Conservation (phyloP, 75 land plant genomes). For the Adiantum capillusveneris region DNA sequence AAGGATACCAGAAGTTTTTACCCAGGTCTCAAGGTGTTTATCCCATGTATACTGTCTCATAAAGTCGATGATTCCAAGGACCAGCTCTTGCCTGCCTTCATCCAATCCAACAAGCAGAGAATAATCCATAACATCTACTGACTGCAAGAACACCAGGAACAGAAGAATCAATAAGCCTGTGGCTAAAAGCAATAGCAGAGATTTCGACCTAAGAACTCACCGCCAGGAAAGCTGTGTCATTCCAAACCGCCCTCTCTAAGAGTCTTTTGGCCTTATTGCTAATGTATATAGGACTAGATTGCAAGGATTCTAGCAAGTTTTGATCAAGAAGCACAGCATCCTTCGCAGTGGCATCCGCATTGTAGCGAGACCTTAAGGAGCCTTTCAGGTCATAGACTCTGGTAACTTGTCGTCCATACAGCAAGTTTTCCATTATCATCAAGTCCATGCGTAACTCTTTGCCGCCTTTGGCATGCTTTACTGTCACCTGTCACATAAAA, state of each 20-base stretch:
- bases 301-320: constrained; percentile 74
- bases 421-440: constrained; percentile 96
- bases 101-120: constrained; percentile 85
- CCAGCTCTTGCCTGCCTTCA: constrained; percentile 69
- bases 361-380: constrained; percentile 84
- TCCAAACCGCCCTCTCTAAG: constrained; percentile 91
- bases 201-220: constrained; percentile 45
- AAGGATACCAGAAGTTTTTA: constrained; percentile 89
- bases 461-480: constrained; percentile 62
- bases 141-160: constrained; percentile 27
- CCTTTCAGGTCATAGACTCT: constrained; percentile 89
- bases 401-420: constrained; percentile 58
- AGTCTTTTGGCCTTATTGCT: constrained; percentile 77
- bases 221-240: constrained; percentile 86
- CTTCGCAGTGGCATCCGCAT: constrained; percentile 56
- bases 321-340: constrained; percentile 76
- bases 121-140: constrained; percentile 90
- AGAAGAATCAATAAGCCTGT: constrained; percentile 1
- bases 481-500: constrained; percentile 45
- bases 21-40: constrained; percentile 96
- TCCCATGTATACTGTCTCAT: constrained; percentile 99
- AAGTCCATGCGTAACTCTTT: constrained; percentile 78
- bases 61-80: constrained; percentile 86
- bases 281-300: constrained; percentile 78
- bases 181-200: background rate